These are phyloP conservation scores for Claviceps maximensis DNA, from an alignment of 2,329 filamentous ascomycete species.

Conservation along the genomic window DNA sequence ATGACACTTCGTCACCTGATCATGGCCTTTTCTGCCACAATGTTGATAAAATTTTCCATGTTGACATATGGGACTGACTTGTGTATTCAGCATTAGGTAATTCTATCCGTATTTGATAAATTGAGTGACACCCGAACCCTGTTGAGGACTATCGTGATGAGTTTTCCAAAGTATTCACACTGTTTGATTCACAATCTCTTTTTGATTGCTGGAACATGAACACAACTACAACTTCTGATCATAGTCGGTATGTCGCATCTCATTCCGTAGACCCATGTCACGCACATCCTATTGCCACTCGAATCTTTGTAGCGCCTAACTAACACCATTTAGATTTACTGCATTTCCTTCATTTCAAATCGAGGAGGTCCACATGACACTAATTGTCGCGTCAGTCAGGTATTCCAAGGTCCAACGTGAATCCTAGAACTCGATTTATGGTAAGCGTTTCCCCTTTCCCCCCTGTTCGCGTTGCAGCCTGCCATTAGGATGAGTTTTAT, in stretches of 20 bases:
- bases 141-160: conserved; percentile 29
- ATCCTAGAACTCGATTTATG: not conserved
- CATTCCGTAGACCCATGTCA: too few species aligned
- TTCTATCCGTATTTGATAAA: conserved; percentile 12
- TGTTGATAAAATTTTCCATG: conserved; percentile 8
- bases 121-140: not conserved
- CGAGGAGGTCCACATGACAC: conserved; percentile 1
- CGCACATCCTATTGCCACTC: too few species aligned
- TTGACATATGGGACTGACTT: conserved; percentile 16
- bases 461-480: not conserved
- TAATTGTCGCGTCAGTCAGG: not conserved
- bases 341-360: not conserved
- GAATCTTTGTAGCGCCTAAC: not conserved
- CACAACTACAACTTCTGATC: conserved; percentile 40
- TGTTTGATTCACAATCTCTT: conserved; percentile 36
- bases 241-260: conserved; percentile 22
- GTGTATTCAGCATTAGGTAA: conserved; percentile 13
- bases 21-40: conserved; percentile 18
- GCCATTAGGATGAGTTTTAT: conserved; percentile 36
- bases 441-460: not conserved
- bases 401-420: not conserved
- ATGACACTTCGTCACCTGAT: conserved; percentile 56
- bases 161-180: conserved; percentile 41
- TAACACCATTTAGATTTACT: not conserved
- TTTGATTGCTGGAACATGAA: conserved; percentile 35